A percentile compares a stretch with the other conserved stretches of the same genome.
Conservation (phyloP, 768 basidiomycete genomes). For the Amanita jacksonii region DNA sequence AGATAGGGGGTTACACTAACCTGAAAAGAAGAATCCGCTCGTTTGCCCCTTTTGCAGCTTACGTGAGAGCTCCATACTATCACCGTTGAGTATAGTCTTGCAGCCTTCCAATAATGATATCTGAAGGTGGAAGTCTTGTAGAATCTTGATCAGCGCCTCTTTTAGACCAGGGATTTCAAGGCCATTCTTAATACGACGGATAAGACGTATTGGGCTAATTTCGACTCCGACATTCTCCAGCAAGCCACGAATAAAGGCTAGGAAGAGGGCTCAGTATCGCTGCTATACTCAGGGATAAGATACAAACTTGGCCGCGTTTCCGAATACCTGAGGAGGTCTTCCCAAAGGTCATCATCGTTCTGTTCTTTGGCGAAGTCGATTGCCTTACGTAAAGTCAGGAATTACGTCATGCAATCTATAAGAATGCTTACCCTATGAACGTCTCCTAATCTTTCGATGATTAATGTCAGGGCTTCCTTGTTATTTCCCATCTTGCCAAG, state of each 20-base stretch:
- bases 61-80: slow-evolving; percentile 63
- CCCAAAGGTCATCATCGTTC: slow-evolving; percentile 95
- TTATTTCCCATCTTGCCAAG: slow-evolving; percentile 98
- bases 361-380: slow-evolving; percentile 99
- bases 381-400: slow-evolving; percentile 38
- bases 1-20: slow-evolving; percentile 35
- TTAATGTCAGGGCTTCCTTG: slow-evolving; percentile 86
- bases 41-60: slow-evolving; percentile 69
- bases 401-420: neutral
- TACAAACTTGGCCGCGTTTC: slow-evolving; percentile 80
- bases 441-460: slow-evolving; percentile 91
- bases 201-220: slow-evolving; percentile 90
- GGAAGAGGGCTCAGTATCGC: neutral
- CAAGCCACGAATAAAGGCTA: slow-evolving; percentile 90
- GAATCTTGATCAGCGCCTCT: slow-evolving; percentile 89
- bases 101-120: slow-evolving; percentile 91
- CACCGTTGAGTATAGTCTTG: slow-evolving; percentile 76
- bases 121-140: slow-evolving; percentile 94
- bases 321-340: slow-evolving; percentile 88
- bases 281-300: neutral
- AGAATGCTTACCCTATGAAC: slow-evolving; percentile 62
- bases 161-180: slow-evolving; percentile 95
- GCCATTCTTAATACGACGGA: slow-evolving; percentile 91
- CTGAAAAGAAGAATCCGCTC: slow-evolving; percentile 65
- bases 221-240: slow-evolving; percentile 95